Evolutionary conservation across 805 yeast species (phyloP).

Genomic region (Sugiyamaella americana): DNA sequence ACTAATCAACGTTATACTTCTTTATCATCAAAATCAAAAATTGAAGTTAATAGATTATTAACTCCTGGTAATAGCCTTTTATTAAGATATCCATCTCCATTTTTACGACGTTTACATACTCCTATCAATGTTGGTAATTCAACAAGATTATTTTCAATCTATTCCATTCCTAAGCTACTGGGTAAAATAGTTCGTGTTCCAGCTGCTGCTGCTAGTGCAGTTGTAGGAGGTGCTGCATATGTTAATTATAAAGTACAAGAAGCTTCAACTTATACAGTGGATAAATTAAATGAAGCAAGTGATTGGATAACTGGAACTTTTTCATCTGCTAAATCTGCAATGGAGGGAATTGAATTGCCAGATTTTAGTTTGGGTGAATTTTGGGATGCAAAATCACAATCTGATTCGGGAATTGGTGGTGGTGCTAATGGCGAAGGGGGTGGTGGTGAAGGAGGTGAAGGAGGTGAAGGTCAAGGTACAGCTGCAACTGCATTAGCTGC

Average conservation of each 20-base stretch:
- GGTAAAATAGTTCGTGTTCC: constrained; percentile 39
- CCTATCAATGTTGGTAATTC: not conserved
- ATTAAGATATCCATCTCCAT: not conserved
- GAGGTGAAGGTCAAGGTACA: constrained; percentile 33
- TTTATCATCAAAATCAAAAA: not conserved
- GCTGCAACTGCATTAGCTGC: constrained; percentile 48
- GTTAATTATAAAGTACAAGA: constrained; percentile 89
- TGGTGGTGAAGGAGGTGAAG: constrained; percentile 29
- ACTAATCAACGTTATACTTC: too few relatives aligned
- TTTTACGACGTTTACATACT: not conserved
- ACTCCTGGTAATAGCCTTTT: not conserved
- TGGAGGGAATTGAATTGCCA: constrained; percentile 34
- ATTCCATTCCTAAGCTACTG: constrained; percentile 19
- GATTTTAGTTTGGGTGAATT: constrained; percentile 19
- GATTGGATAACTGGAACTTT: constrained; percentile 37
- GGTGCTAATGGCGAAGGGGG: constrained; percentile 13
- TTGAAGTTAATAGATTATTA: not conserved
- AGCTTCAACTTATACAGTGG: constrained; percentile 66
- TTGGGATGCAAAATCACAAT: constrained; percentile 2
- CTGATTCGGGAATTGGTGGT: constrained; percentile 7
- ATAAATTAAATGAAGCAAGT: constrained; percentile 53
- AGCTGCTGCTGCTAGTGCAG: constrained; percentile 81
- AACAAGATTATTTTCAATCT: constrained; percentile 13
- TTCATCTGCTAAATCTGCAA: constrained; percentile 47
- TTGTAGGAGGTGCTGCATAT: constrained; percentile 93